Evolutionary conservation across 257 asterid genomes (phyloP).

Genomic region (Penstemon davidsonii): DNA sequence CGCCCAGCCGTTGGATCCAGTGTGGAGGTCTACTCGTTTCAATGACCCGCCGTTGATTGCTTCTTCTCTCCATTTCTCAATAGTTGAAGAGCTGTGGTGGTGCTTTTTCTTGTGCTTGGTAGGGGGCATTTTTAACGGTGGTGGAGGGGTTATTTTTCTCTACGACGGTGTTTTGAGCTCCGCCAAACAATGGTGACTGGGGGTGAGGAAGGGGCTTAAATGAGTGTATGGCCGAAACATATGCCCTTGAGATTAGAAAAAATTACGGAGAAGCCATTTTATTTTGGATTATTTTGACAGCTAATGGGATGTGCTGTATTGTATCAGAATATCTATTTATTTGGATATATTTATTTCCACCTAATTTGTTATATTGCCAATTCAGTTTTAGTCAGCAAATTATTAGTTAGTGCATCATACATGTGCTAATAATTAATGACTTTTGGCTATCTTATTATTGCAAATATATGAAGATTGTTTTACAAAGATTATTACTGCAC

Average conservation of each 20-base stretch:
- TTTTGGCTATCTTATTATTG: too few species aligned
- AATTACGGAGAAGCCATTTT: conserved; percentile 27
- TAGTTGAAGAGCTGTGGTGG: conserved; percentile 30
- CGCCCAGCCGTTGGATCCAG: conserved; percentile 93
- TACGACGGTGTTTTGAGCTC: conserved; percentile 33
- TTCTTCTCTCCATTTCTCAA: conserved; percentile 66
- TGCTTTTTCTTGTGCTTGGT: conserved; percentile 57
- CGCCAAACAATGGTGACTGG: conserved; percentile 27
- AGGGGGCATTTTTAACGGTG: conserved; percentile 42
- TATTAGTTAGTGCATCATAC: too few species aligned
- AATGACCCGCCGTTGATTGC: conserved; percentile 69
- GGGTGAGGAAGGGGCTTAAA: conserved; percentile 23
- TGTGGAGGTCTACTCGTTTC: conserved; percentile 61
- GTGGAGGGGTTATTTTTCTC: conserved; percentile 22
- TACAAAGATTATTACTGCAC: too few species aligned
- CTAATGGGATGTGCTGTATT: too few species aligned
- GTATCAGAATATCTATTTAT: too few species aligned
- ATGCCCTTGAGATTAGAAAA: conserved; percentile 17
- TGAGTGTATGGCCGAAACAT: not conserved
- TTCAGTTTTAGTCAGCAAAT: not conserved
- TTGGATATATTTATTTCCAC: too few species aligned
- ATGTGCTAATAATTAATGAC: too few species aligned
- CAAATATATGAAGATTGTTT: too few species aligned
- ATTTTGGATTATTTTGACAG: not conserved
- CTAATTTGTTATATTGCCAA: not conserved